These are phyloP conservation scores for Skeletonema tropicum DNA, from an alignment of 108 stramenopile species.

Conservation along the genomic window DNA sequence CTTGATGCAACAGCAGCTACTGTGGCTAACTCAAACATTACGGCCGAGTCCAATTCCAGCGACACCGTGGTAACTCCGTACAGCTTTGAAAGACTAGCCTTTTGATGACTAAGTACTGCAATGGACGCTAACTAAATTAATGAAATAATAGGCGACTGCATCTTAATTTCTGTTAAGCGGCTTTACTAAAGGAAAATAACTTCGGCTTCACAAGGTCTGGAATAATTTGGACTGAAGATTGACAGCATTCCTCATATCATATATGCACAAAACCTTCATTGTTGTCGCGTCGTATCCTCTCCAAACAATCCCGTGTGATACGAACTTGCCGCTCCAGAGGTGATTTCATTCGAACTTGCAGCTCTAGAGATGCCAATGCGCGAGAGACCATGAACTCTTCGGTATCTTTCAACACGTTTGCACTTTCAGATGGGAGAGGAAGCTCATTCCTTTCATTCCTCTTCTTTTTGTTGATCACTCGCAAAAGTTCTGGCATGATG, in stretches of 20 bases:
- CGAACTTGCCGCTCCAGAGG: too few species aligned
- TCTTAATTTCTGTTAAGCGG: not conserved
- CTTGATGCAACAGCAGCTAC: not conserved
- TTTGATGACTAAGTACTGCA: constrained; percentile 7
- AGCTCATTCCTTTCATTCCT: not conserved
- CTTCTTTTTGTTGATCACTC: constrained; percentile 19
- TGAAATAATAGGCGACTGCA: not conserved
- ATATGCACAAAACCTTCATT: not conserved
- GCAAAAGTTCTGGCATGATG: constrained; percentile 26
- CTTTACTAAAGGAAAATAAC: not conserved
- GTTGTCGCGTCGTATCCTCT: not conserved
- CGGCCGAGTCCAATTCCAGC: constrained; percentile 1
- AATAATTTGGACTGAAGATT: not conserved
- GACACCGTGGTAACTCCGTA: constrained; percentile 34
- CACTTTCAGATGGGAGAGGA: not conserved
- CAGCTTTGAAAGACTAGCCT: constrained; percentile 41
- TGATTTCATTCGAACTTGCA: not conserved
- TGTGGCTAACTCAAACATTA: not conserved
- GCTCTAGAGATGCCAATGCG: not conserved
- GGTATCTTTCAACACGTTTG: not conserved
- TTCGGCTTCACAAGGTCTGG: not conserved
- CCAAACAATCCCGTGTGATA: not conserved
- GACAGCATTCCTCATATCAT: not conserved
- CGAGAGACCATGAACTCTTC: not conserved
- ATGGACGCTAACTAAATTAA: constrained; percentile 1